These are phyloP conservation scores for Noccaea caerulescens DNA, from an alignment of 345 rosid species.

Conservation along the genomic window DNA sequence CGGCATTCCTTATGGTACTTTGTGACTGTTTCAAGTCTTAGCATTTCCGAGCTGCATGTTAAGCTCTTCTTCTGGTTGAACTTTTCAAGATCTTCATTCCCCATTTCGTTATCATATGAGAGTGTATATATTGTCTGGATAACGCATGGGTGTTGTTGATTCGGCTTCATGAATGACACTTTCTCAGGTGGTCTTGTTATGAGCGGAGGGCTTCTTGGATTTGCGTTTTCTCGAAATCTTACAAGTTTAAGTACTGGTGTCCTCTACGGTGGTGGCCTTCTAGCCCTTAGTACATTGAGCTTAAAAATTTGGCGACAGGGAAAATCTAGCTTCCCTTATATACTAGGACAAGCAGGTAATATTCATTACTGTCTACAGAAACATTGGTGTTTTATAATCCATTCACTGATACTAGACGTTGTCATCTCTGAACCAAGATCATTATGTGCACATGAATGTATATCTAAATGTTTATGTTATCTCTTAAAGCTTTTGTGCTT, in stretches of 20 bases:
- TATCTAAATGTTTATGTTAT: not conserved
- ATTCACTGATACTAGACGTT: not conserved
- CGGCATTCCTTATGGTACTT: constrained; percentile 87
- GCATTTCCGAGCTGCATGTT: not conserved
- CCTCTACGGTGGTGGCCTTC: constrained; percentile 78
- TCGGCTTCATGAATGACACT: not conserved
- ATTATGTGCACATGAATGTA: constrained; percentile 5
- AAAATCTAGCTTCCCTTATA: constrained; percentile 85
- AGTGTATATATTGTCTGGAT: not conserved
- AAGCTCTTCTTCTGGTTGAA: not conserved
- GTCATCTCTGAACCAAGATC: constrained; percentile 20
- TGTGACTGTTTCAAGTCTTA: not conserved
- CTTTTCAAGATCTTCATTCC: not conserved
- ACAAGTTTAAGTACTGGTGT: constrained; percentile 55
- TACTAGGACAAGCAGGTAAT: constrained; percentile 91
- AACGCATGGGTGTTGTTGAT: constrained; percentile 4
- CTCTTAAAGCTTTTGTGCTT: constrained; percentile 27
- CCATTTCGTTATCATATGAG: not conserved
- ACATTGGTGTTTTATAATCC: not conserved
- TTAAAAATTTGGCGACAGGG: constrained; percentile 89
- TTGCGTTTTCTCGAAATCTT: constrained; percentile 67
- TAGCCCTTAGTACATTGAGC: constrained; percentile 84
- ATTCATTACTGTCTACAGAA: constrained; percentile 11
- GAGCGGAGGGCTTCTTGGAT: constrained; percentile 75
- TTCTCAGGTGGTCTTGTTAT: constrained; percentile 70